phyloP scores from a whole-genome alignment of 306 rosid species.

The Clitoria ternatea region DNA sequence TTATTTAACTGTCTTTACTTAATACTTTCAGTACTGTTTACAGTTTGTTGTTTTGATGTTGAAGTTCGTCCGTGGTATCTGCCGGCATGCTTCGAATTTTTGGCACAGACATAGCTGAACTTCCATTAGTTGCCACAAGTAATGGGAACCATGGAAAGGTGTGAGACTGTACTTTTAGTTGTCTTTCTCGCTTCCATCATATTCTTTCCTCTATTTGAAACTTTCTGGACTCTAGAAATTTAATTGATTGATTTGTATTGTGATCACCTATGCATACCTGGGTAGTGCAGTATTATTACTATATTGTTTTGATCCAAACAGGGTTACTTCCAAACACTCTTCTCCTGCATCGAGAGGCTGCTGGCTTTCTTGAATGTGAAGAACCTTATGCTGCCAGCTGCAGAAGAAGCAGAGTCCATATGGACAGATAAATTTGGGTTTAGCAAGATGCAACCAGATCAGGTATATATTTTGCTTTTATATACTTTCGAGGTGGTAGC shows the following conservation, averaged over 20 bases:
- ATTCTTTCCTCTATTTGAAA: conserved; percentile 6
- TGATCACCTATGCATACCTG: neutral
- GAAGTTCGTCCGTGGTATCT: conserved; percentile 89
- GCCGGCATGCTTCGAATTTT: conserved; percentile 83
- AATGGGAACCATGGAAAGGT: conserved; percentile 86
- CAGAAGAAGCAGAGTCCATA: conserved; percentile 89
- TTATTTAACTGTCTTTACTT: neutral
- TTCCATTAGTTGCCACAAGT: conserved; percentile 93
- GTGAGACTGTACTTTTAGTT: conserved; percentile 2
- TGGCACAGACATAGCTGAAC: conserved; percentile 87
- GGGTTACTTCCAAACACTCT: conserved; percentile 90
- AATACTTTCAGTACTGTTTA: conserved; percentile 17
- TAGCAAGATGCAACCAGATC: conserved; percentile 63
- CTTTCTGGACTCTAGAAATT: conserved; percentile 1
- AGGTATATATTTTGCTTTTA: conserved; percentile 43
- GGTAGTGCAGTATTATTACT: neutral
- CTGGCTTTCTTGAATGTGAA: conserved; percentile 68
- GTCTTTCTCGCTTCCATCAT: neutral
- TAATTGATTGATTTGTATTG: neutral
- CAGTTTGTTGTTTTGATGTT: conserved; percentile 26
- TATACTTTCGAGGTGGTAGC: neutral
- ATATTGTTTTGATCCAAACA: conserved; percentile 21
- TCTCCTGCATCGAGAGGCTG: conserved; percentile 80
- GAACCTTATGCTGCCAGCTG: conserved; percentile 86
- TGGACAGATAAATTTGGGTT: conserved; percentile 90